Conservation (phyloP, 2,329 filamentous ascomycete species). For the Colletotrichum falcatum region DNA sequence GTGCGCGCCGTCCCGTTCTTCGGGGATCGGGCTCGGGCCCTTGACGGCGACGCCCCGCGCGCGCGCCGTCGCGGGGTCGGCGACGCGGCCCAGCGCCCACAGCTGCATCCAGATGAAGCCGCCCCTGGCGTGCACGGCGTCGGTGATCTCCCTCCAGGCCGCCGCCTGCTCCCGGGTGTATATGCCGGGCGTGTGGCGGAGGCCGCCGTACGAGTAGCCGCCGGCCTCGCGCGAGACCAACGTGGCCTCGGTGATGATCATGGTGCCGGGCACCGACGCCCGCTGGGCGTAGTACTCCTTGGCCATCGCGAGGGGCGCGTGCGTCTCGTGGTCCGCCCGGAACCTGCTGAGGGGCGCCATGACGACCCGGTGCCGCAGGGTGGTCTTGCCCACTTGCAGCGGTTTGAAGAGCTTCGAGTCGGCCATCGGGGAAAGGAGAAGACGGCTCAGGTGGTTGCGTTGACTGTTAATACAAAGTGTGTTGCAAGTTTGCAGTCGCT, state of each 20-base stretch:
- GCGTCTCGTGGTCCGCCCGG: not conserved
- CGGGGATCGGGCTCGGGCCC: not conserved
- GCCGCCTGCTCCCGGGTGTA: conserved; percentile 18
- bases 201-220: conserved; percentile 43
- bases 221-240: conserved; percentile 50
- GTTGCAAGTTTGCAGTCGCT: no score
- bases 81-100: conserved; percentile 69
- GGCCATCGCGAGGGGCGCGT: conserved; percentile 39
- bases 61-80: conserved; percentile 46
- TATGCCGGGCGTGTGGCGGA: not conserved
- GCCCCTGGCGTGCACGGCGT: conserved; percentile 45
- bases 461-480: not conserved
- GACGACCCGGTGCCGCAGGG: not conserved
- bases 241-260: conserved; percentile 61
- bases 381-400: not conserved
- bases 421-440: not conserved
- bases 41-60: conserved; percentile 43
- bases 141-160: conserved; percentile 44
- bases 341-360: not conserved
- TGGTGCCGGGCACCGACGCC: conserved; percentile 53
- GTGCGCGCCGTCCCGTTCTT: not conserved
- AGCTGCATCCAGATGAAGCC: conserved; percentile 69
- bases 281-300: conserved; percentile 59
- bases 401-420: not conserved
- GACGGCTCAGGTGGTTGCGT: not conserved